Evolutionary conservation across 2,329 filamentous ascomycete species (phyloP).

Genomic region (Dryadomyces sulphureus): DNA sequence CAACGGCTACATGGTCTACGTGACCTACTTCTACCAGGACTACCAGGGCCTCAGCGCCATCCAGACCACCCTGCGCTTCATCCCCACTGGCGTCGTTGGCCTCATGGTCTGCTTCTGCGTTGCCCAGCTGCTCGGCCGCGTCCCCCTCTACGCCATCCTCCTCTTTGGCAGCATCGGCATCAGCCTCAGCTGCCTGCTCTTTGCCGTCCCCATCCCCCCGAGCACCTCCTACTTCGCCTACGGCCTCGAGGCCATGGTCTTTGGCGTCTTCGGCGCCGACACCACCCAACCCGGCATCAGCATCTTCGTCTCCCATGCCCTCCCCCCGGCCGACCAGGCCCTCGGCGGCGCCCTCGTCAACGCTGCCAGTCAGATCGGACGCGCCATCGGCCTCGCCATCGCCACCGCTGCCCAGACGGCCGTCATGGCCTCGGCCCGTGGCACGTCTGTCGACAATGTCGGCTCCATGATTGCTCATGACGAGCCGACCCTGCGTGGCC

Average conservation of each 20-base stretch:
- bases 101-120: conserved; percentile 40
- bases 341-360: conserved; percentile 56
- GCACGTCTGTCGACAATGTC: conserved; percentile 25
- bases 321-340: conserved; percentile 50
- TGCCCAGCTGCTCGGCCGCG: conserved; percentile 38
- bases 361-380: conserved; percentile 47
- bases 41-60: conserved; percentile 46
- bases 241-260: conserved; percentile 49
- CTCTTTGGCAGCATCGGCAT: conserved; percentile 41
- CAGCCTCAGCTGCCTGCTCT: conserved; percentile 35
- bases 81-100: conserved; percentile 49
- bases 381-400: conserved; percentile 50
- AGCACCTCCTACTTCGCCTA: conserved; percentile 51
- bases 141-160: conserved; percentile 43
- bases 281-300: conserved; percentile 51
- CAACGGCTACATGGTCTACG: conserved; percentile 52
- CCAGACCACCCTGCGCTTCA: conserved; percentile 54
- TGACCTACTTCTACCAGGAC: conserved; percentile 57
- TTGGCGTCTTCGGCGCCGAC: conserved; percentile 52
- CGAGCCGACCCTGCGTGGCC: conserved; percentile 27
- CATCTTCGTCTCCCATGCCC: conserved; percentile 47
- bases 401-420: conserved; percentile 50
- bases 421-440: conserved; percentile 35
- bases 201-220: conserved; percentile 44
- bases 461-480: conserved; percentile 30